Conservation (phyloP, 306 rosid species). For the Lathyrus sativus region DNA sequence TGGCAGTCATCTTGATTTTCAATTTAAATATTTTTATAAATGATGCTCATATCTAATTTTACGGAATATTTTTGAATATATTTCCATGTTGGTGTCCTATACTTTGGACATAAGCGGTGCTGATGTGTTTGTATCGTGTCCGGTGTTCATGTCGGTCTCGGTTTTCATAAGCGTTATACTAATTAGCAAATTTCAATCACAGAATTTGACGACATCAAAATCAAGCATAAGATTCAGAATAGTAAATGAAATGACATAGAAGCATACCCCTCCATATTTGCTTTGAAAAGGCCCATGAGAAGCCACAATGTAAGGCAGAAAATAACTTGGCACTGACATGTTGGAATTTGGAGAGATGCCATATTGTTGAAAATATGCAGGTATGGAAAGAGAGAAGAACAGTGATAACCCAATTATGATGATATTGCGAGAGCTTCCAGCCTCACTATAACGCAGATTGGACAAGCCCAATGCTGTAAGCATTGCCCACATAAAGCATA, state of each 20-base stretch:
- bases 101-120: neutral
- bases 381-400: conserved; percentile 92
- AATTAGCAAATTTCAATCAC: conserved; percentile 2
- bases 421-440: conserved; percentile 98
- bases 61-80: neutral
- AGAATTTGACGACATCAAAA: conserved; percentile 13
- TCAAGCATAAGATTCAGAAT: conserved; percentile 28
- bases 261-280: conserved; percentile 85
- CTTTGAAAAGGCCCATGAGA: conserved; percentile 92
- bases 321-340: conserved; percentile 83
- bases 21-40: neutral
- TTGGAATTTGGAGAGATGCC: conserved; percentile 84
- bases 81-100: neutral
- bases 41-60: neutral
- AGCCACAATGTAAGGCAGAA: conserved; percentile 90
- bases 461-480: conserved; percentile 95
- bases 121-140: neutral
- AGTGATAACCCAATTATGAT: conserved; percentile 91
- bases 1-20: neutral
- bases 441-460: conserved; percentile 97
- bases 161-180: neutral
- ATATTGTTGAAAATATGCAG: conserved; percentile 96
- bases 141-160: neutral
- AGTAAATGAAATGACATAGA: conserved; percentile 18
- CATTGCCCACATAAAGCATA: conserved; percentile 99